Base-by-base conservation (phyloP, 768 basidiomycete genomes). In the Russula sp. region DNA sequence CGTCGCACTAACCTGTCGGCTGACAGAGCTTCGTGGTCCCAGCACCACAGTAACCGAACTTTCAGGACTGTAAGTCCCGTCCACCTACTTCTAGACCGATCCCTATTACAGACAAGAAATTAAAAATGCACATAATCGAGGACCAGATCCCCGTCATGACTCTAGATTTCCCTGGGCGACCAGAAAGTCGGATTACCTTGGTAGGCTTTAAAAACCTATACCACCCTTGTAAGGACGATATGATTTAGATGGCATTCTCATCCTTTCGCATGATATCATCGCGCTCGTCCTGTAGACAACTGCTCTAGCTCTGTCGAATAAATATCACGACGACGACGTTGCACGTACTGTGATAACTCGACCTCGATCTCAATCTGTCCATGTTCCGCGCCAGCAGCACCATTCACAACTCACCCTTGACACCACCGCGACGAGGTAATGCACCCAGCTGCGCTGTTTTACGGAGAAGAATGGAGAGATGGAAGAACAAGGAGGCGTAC, bases 151-250 rank as follows among this genome's bases (percentile, higher is more conserved):
- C 24, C 30, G 9, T 46, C 40, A 32, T 44, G 51, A 53, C 50
- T 20, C 9, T 30, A 6, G 51, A 53, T 52, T 24, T 34, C 9
- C 59, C 50, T 6, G 13, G 14, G 20, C 38, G 30, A 61, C 52
- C 51, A 20, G n/a, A 51, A 46, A 34, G 42, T 32, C 6, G 49
- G 28, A 38, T 60, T 10, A n/a, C 34, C 20, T 38, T 51, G 59
- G 51, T 61, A n/a, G 51, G 51, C 3, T 53, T 46, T 40, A 61
- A 61, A 10, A 51, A 53, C 53, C 20, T 26, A 32, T 42, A 14
- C 44, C 38, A 36, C 30, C 1, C 10, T 26, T 1, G 38, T 52
- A 44, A 32, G 51, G 24, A 24, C 5, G 36, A 30, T 28, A 30
- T 30, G 28, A 2, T 30, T 30, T 53, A 5, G 42, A 42, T 42